Evolutionary conservation across 768 basidiomycete genomes (phyloP).

Genomic region (Mycena haematopus): DNA sequence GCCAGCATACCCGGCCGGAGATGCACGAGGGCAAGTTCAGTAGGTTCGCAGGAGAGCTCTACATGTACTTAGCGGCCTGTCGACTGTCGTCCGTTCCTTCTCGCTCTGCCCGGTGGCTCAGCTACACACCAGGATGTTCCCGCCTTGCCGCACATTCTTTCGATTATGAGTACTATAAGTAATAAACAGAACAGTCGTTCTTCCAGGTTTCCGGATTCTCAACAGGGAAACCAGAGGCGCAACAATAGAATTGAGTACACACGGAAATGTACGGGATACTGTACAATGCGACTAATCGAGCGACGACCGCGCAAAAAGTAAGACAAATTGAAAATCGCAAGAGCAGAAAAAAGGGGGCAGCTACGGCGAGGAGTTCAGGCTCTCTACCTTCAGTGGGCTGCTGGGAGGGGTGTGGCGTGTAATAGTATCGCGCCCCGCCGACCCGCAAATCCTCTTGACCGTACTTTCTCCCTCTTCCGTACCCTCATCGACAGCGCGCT

Average conservation of each 20-base stretch:
- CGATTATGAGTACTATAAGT: no score
- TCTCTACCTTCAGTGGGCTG: background rate
- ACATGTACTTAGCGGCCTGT: no score
- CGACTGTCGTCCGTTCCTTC: no score
- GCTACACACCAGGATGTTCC: no score
- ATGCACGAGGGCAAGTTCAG: no score
- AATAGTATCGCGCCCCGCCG: conserved; percentile 10
- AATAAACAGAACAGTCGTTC: background rate
- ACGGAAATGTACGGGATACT: conserved; percentile 1
- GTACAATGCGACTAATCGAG: background rate
- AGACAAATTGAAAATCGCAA: background rate
- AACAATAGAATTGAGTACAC: conserved; percentile 5
- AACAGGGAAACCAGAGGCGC: background rate
- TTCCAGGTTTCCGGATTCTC: no score
- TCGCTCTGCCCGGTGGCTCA: no score
- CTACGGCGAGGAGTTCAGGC: no score
- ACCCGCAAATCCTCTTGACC: background rate
- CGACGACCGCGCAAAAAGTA: background rate
- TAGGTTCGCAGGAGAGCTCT: no score
- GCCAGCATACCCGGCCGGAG: no score
- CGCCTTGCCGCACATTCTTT: no score
- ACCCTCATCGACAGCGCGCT: background rate
- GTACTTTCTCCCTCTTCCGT: conserved; percentile 3
- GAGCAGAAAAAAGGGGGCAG: no score
- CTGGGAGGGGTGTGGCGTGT: background rate